These are phyloP conservation scores for Verticillium longisporum DNA, from an alignment of 2,329 filamentous ascomycete genomes.

Conservation along the genomic window DNA sequence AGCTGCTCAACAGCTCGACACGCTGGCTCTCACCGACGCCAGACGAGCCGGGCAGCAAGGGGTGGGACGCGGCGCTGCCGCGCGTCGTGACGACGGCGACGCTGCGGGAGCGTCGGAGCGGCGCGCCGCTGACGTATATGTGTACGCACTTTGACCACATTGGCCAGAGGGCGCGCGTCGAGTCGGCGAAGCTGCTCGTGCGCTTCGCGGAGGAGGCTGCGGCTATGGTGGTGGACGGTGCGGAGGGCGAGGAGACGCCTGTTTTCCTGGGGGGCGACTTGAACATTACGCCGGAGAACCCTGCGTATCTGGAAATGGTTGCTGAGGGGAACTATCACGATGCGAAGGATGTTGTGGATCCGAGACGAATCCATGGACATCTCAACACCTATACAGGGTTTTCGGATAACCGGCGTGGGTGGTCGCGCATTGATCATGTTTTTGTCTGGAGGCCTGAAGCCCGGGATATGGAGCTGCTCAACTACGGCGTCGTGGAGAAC, in stretches of 20 bases:
- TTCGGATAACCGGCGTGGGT: slow-evolving; percentile 10
- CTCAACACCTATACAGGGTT: slow-evolving; percentile 23
- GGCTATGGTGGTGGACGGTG: no score
- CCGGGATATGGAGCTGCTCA: slow-evolving; percentile 13
- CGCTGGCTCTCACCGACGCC: slow-evolving; percentile 59
- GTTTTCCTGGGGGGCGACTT: slow-evolving; percentile 26
- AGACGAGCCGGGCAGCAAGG: slow-evolving; percentile 43
- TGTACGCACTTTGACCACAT: slow-evolving; percentile 48
- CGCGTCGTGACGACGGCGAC: slow-evolving; percentile 41
- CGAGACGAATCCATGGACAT: slow-evolving; percentile 15
- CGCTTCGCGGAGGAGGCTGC: slow-evolving; percentile 20
- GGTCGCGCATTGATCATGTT: slow-evolving; percentile 20
- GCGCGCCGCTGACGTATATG: slow-evolving; percentile 33
- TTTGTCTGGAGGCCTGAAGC: slow-evolving; percentile 19
- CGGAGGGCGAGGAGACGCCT: slow-evolving; percentile 9
- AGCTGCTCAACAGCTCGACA: slow-evolving; percentile 42
- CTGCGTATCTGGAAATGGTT: slow-evolving; percentile 18
- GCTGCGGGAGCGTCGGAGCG: slow-evolving; percentile 32
- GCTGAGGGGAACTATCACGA: slow-evolving; percentile 15
- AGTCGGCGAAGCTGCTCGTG: slow-evolving; percentile 30
- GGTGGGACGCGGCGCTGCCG: slow-evolving; percentile 43
- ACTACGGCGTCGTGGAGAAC: slow-evolving; percentile 18
- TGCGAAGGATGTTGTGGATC: slow-evolving; percentile 15
- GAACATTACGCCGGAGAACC: slow-evolving; percentile 19
- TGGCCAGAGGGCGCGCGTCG: slow-evolving; percentile 31